Percentiles rank a stretch among this genome's conserved stretches.
These are phyloP conservation scores for Yarrowia sp. DNA, from an alignment of 805 yeast genomes.

Conservation along the genomic window DNA sequence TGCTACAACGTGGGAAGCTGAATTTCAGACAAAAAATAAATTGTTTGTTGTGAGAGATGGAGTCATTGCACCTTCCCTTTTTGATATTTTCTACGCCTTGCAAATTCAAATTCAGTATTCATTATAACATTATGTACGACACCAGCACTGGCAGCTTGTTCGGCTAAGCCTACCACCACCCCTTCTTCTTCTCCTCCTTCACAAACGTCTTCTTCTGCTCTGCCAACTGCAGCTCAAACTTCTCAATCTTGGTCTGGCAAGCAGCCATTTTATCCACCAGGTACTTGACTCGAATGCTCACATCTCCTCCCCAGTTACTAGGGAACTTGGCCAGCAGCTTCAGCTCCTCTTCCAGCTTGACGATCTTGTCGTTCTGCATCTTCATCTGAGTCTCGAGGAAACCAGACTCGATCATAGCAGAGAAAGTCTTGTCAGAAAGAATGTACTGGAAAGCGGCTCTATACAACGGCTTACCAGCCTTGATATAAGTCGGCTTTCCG, in stretches of 20 bases:
- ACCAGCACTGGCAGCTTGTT: too few relatives aligned
- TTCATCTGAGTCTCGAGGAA: conserved; percentile 55
- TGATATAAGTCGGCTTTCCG: conserved; percentile 65
- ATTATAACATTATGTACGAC: too few relatives aligned
- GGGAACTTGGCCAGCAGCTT: conserved; percentile 47
- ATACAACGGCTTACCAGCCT: conserved; percentile 82
- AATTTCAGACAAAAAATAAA: too few relatives aligned
- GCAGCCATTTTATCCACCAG: conserved; percentile 63
- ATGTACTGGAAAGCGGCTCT: conserved; percentile 74
- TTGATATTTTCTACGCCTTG: too few relatives aligned
- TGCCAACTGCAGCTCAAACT: conserved; percentile 44
- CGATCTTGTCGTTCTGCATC: conserved; percentile 61
- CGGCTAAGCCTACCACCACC: not conserved
- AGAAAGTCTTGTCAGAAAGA: conserved; percentile 54
- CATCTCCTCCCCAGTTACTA: conserved; percentile 47
- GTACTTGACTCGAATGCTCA: conserved; percentile 63
- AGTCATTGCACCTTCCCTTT: too few relatives aligned
- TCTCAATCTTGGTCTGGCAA: conserved; percentile 52
- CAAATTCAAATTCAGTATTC: too few relatives aligned
- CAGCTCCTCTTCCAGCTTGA: conserved; percentile 69
- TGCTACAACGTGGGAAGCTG: too few relatives aligned
- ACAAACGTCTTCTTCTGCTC: conserved; percentile 32
- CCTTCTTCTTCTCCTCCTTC: not conserved
- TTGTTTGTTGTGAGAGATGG: too few relatives aligned
- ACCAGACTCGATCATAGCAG: conserved; percentile 61